Conservation (phyloP, 2,329 filamentous ascomycete species). For the Drechslera avenae region DNA sequence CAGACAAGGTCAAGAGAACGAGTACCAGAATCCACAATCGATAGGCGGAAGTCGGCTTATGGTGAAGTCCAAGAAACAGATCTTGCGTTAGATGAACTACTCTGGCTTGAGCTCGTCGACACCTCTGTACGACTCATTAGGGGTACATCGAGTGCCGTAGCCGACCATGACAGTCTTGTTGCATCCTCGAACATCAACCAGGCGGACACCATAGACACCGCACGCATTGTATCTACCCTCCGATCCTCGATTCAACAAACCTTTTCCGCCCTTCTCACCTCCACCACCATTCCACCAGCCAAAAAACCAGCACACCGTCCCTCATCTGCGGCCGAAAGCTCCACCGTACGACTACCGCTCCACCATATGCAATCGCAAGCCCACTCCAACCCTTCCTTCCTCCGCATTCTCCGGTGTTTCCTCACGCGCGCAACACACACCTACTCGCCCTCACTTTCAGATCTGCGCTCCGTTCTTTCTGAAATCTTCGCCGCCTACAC, state of each 20-base stretch:
- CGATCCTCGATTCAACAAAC: constrained; percentile 84
- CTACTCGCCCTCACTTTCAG: constrained; percentile 78
- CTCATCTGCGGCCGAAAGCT: constrained; percentile 27
- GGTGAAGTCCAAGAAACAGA: constrained; percentile 60
- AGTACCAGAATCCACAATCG: constrained; percentile 47
- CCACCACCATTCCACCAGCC: constrained; percentile 56
- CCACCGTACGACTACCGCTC: constrained; percentile 27
- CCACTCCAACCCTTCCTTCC: constrained; percentile 72
- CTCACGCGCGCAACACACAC: constrained; percentile 78
- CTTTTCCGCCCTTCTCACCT: constrained; percentile 83
- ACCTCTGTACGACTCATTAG: constrained; percentile 62
- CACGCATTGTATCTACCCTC: constrained; percentile 69
- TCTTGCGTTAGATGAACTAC: constrained; percentile 63
- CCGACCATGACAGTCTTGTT: constrained; percentile 47
- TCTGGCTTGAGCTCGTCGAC: constrained; percentile 71
- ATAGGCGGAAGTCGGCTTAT: constrained; percentile 39
- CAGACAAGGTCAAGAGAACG: constrained; percentile 68
- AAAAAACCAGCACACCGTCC: constrained; percentile 25
- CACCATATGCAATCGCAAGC: constrained; percentile 32
- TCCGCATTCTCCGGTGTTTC: constrained; percentile 87
- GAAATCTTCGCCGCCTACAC: constrained; percentile 96
- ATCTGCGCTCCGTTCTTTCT: constrained; percentile 80
- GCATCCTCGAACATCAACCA: constrained; percentile 26
- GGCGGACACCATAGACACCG: constrained; percentile 55
- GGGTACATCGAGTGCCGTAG: constrained; percentile 53